Evolutionary conservation across 73 alveolate genomes (phyloP).

Genomic region (Paramecium pentaurelia): DNA sequence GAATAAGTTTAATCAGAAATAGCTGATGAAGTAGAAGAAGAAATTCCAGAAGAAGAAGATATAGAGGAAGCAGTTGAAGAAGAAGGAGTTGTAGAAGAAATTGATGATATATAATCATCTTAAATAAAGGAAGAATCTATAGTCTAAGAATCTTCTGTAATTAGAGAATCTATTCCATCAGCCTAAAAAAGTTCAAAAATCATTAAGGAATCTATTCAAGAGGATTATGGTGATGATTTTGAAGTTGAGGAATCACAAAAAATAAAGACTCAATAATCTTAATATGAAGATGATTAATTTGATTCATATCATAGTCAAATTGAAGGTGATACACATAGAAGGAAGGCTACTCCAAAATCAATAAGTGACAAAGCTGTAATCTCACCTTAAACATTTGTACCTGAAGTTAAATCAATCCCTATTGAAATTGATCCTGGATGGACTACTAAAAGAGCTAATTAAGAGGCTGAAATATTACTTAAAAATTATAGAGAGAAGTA

Average conservation of each 20-base stretch:
- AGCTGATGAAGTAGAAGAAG: not conserved
- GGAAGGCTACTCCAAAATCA: not conserved
- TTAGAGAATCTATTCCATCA: not conserved
- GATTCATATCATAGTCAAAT: conserved; percentile 13
- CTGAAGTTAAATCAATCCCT: not conserved
- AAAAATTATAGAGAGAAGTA: not conserved
- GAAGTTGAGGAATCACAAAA: not conserved
- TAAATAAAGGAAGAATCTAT: not conserved
- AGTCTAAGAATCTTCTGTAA: not conserved
- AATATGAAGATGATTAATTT: conserved; percentile 22
- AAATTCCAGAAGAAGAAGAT: not conserved
- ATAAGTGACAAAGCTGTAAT: not conserved
- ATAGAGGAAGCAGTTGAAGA: not conserved
- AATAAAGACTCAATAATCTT: not conserved
- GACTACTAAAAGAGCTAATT: conserved; percentile 23
- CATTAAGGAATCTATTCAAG: conserved; percentile 1
- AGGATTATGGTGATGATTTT: conserved; percentile 23
- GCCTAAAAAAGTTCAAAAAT: conserved; percentile 1
- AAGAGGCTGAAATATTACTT: not conserved
- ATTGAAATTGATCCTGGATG: conserved; percentile 35
- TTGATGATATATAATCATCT: not conserved
- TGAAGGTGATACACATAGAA: not conserved
- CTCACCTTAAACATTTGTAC: not conserved
- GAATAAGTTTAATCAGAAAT: not conserved
- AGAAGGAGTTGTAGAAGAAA: not conserved